Conservation (phyloP, 495 filamentous ascomycete species). For the Hypoxylon lienhwacheense region DNA sequence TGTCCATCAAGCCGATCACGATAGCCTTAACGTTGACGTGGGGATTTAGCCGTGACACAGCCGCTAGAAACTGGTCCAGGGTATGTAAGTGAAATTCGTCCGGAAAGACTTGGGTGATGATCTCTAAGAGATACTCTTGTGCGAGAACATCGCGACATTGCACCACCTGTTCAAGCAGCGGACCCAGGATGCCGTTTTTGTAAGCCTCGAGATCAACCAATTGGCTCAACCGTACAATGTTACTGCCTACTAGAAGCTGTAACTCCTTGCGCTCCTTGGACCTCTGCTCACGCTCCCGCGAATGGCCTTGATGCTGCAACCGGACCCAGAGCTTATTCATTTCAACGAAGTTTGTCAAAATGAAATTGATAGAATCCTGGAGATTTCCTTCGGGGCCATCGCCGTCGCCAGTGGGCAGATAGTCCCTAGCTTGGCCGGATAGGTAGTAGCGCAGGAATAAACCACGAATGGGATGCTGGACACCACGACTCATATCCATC, state of each 20-base stretch:
- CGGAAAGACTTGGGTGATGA: conserved; percentile 98
- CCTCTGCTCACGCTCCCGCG: conserved; percentile 86
- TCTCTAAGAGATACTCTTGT: conserved; percentile 95
- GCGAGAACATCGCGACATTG: conserved; percentile 96
- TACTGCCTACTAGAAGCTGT: conserved; percentile 92
- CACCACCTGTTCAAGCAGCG: conserved; percentile 92
- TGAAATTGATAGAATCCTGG: conserved; percentile 95
- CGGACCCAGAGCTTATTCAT: conserved; percentile 99
- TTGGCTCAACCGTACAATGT: conserved; percentile 92
- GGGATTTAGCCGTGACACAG: conserved; percentile 87
- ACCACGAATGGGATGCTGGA: conserved; percentile 94
- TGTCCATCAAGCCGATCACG: conserved; percentile 96
- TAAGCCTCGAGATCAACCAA: conserved; percentile 92
- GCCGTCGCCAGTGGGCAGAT: conserved; percentile 74
- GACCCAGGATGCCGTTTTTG: conserved; percentile 84
- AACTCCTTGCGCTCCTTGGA: conserved; percentile 94
- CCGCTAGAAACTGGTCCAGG: conserved; percentile 87
- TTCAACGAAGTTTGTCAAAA: conserved; percentile 97
- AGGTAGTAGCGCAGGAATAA: conserved; percentile 95
- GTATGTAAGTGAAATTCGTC: conserved; percentile 98
- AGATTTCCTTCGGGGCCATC: conserved; percentile 97
- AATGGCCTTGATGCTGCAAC: conserved; percentile 95
- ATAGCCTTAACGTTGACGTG: conserved; percentile 98
- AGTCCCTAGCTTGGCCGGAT: conserved; percentile 88
- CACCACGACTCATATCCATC: conserved; percentile 99